Percentiles rank a stretch among this genome's conserved stretches.
Conservation (phyloP, 2,329 filamentous ascomycete species). For the Alternaria gaisen region DNA sequence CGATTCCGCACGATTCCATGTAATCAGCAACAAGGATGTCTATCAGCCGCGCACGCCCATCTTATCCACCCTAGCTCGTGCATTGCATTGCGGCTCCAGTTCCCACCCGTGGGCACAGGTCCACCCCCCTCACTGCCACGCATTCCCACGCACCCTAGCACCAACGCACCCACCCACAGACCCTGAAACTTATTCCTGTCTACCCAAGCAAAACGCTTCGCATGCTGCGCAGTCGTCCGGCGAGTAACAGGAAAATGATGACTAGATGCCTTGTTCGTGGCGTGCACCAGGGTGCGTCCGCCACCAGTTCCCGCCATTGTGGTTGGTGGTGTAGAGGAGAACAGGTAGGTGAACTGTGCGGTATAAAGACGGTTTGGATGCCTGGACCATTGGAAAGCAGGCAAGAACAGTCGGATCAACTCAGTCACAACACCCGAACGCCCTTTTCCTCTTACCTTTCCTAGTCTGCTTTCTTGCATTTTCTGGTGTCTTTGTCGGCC, state of each 20-base stretch:
- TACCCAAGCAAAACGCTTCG: slow-evolving; percentile 13
- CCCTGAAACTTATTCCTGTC: slow-evolving; percentile 43
- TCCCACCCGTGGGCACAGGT: slow-evolving; percentile 20
- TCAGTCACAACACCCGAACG: slow-evolving; percentile 22
- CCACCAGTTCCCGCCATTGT: slow-evolving; percentile 22
- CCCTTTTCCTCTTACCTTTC: slow-evolving; percentile 16
- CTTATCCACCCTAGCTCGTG: slow-evolving; percentile 7
- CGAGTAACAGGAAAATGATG: slow-evolving; percentile 33
- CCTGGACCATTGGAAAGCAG: slow-evolving; percentile 19
- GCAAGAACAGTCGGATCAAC: slow-evolving; percentile 22
- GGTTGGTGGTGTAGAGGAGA: slow-evolving; percentile 23
- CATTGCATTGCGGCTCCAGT: slow-evolving; percentile 36
- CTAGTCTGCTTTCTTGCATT: slow-evolving; percentile 20
- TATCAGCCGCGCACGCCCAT: slow-evolving; percentile 21
- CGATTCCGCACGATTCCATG: slow-evolving; percentile 15
- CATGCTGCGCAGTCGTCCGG: slow-evolving; percentile 26
- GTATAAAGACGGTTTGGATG: slow-evolving; percentile 47
- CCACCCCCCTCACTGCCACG: slow-evolving; percentile 29
- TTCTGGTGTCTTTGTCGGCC: slow-evolving; percentile 13
- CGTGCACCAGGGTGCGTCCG: slow-evolving; percentile 23
- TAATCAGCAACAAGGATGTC: slow-evolving; percentile 9
- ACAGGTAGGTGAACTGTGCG: slow-evolving; percentile 17
- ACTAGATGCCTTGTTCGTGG: slow-evolving; percentile 38
- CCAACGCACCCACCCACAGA: slow-evolving; percentile 24
- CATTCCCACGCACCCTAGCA: slow-evolving; percentile 1